phyloP scores from a whole-genome alignment of 2,329 filamentous ascomycete species.

The Paramyrothecium sp. region DNA sequence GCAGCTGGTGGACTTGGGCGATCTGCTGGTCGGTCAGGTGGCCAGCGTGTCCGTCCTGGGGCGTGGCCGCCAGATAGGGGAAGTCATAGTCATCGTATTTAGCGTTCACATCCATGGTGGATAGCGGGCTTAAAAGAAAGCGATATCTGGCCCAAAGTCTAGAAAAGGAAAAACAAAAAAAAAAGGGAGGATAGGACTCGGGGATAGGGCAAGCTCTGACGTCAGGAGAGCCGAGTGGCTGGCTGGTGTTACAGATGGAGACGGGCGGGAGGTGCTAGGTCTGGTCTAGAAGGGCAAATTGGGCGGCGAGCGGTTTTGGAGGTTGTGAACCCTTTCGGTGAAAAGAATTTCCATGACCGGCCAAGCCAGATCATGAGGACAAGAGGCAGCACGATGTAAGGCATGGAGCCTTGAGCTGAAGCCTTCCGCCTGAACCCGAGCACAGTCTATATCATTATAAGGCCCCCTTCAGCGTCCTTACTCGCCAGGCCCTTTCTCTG shows the following conservation, averaged over 20 bases:
- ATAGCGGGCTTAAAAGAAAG: constrained; percentile 1
- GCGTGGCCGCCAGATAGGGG: constrained; percentile 72
- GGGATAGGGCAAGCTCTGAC: neutral
- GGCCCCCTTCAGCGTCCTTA: no score
- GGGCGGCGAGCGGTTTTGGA: neutral
- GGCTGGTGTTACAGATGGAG: neutral
- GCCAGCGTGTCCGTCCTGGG: constrained; percentile 79
- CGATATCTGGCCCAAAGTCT: neutral
- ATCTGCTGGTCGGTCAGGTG: constrained; percentile 84
- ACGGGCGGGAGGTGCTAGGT: neutral
- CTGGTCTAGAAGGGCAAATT: neutral
- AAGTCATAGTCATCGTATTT: constrained; percentile 98
- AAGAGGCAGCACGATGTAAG: neutral
- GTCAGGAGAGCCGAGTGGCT: neutral
- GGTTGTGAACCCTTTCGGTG: neutral
- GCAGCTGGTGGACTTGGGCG: constrained; percentile 84
- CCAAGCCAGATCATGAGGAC: no score
- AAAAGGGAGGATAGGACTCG: neutral
- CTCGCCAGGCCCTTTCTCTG: no score
- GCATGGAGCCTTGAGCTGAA: neutral
- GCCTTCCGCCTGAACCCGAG: no score
- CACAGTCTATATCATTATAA: no score
- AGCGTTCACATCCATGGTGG: constrained; percentile 43
- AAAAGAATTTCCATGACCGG: neutral
- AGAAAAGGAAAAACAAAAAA: neutral